Evolutionary conservation across 192 early-diverging fungal genomes (phyloP), one percentile per base, ranked within the genome.

Genomic region (Dissophora ornata): DNA sequence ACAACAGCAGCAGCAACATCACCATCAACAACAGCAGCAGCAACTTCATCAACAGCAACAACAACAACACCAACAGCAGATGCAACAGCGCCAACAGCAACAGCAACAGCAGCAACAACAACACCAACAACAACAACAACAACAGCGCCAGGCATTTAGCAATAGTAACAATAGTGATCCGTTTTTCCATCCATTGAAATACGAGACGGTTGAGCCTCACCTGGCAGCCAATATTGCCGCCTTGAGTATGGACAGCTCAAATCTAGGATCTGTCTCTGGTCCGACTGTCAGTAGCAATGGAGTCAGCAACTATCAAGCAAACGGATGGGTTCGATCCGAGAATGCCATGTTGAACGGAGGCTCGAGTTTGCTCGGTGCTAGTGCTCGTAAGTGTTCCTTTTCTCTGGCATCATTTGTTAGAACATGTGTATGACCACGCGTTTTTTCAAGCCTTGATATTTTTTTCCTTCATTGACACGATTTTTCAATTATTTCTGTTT

Each of bases 121-220:
- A n/a, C n/a, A n/a, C n/a, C 61, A 70, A 13, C 68, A 70, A 18
- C 57, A 53, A 29, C 58, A 56, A 15, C 67, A 69, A 13, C 58
- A 30, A 28, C 55, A 53, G 36, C 57, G 34, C 29, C 69, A 62
- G 15, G 1, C 28, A 4, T 33, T 55, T 8, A 51, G 45, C 8
- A 38, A 12, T n/a, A 53, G 38, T 42, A 50, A 63, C 24, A 51
- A 41, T 21, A 24, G 26, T 7, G 36, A n/a, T n/a, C 40, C 59
- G 4, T 62, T 41, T 16, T 62, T 28, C 18, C 63, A 67, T 25
- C 64, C 73, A 7, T n/a, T 67, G 0, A 44, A 62, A 19, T 62
- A 62, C 13, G 57, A 59, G 5, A 38, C 54, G 16, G 41, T 15
- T 12, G 60, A 48, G 15, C 16, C 22, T 22, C 59, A 38, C n/a